These are phyloP conservation scores for Corchorus capsularis DNA, from an alignment of 345 rosid genomes.

Conservation along the genomic window DNA sequence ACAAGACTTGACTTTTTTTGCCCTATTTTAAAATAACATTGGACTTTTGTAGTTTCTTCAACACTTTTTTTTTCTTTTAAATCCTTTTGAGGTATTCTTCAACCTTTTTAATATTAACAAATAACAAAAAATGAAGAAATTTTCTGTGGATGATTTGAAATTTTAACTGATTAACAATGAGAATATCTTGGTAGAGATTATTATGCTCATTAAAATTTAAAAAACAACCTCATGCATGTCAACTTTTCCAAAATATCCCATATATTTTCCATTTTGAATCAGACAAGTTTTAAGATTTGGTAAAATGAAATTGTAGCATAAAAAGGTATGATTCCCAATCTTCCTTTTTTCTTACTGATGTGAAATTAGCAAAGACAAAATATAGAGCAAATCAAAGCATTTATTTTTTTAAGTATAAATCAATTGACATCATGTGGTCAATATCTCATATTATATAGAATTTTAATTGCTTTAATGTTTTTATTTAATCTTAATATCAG, in stretches of 20 bases:
- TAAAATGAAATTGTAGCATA: background rate
- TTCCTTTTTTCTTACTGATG: background rate
- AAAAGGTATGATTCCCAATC: background rate
- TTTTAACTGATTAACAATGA: background rate
- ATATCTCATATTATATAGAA: background rate
- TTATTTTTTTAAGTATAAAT: background rate
- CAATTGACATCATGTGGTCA: background rate
- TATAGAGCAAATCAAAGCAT: background rate
- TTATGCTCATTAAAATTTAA: background rate
- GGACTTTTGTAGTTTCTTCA: background rate
- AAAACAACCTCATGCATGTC: background rate
- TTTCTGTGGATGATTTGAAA: background rate
- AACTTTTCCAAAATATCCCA: background rate
- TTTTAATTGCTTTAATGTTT: background rate
- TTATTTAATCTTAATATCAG: background rate
- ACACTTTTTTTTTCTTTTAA: too few species aligned
- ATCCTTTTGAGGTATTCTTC: too few species aligned
- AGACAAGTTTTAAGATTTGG: slow-evolving; percentile 7
- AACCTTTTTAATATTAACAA: background rate
- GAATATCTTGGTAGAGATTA: background rate
- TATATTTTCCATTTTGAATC: background rate
- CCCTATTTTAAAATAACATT: background rate
- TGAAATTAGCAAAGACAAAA: background rate
- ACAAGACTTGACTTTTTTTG: background rate
- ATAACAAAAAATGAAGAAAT: background rate